These are phyloP conservation scores for Lithohypha guttulata DNA, from an alignment of 2,329 filamentous ascomycete species.

Conservation along the genomic window DNA sequence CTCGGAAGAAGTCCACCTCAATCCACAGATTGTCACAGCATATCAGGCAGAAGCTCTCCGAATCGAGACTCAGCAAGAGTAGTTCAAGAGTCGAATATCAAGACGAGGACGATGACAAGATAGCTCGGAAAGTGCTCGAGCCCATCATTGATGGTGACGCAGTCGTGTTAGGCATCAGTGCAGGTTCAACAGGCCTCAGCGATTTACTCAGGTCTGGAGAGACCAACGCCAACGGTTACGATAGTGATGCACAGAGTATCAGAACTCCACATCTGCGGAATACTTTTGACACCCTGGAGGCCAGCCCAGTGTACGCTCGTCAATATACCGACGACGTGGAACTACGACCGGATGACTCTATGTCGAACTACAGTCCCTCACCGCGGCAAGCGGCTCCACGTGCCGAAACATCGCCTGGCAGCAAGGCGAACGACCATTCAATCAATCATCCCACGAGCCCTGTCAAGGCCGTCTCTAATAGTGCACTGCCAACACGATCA, in stretches of 20 bases:
- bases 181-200: constrained; percentile 15
- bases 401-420: not conserved
- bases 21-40: constrained; percentile 14
- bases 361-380: not conserved
- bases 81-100: constrained; percentile 8
- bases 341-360: not conserved
- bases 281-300: constrained; percentile 12
- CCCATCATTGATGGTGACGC: not conserved
- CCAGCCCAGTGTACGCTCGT: constrained; percentile 10
- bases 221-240: constrained; percentile 19
- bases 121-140: not conserved
- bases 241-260: constrained; percentile 22
- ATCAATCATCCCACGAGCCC: not conserved
- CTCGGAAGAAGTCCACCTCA: constrained; percentile 1
- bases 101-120: not conserved
- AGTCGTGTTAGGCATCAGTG: constrained; percentile 11
- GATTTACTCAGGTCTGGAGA: constrained; percentile 18
- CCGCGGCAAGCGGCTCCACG: not conserved
- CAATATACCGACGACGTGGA: not conserved
- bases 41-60: constrained; percentile 20
- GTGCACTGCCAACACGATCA: not conserved
- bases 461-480: not conserved
- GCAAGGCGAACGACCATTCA: not conserved
- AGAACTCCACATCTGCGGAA: constrained; percentile 14
- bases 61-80: constrained; percentile 17